Conservation (phyloP, 2,329 filamentous ascomycete species). For the Chrysoporthe austroafricana region DNA sequence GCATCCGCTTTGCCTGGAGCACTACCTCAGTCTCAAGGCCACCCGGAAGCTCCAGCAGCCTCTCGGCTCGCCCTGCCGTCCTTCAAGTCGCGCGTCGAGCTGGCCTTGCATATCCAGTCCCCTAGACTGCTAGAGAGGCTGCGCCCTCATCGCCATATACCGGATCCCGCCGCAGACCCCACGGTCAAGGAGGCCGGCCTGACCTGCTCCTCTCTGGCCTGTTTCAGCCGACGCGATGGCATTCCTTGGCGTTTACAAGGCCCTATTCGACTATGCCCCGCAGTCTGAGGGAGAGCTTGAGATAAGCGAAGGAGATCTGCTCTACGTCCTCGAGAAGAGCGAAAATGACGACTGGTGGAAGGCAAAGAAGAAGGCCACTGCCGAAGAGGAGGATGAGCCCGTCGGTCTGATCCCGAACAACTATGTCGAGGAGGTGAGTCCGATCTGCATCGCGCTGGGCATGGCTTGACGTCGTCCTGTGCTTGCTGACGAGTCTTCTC, state of each 20-base stretch:
- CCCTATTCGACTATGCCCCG: slow-evolving; percentile 89
- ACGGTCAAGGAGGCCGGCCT: slow-evolving; percentile 13
- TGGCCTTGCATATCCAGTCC: slow-evolving; percentile 13
- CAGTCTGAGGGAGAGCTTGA: slow-evolving; percentile 85
- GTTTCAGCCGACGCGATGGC: slow-evolving; percentile 63
- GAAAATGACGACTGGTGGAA: slow-evolving; percentile 88
- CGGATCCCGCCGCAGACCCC: neutral
- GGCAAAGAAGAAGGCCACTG: slow-evolving; percentile 85
- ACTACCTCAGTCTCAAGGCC: neutral
- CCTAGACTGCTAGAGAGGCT: neutral
- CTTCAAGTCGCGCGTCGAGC: slow-evolving; percentile 15
- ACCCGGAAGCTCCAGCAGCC: slow-evolving; percentile 13
- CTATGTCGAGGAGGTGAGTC: slow-evolving; percentile 87
- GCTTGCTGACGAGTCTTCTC: slow-evolving; percentile 5
- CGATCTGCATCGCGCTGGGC: slow-evolving; percentile 4
- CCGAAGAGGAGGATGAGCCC: slow-evolving; percentile 87
- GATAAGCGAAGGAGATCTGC: slow-evolving; percentile 82
- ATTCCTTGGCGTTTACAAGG: slow-evolving; percentile 88
- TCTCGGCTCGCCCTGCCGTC: slow-evolving; percentile 24
- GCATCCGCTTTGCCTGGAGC: slow-evolving; percentile 7
- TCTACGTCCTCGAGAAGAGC: slow-evolving; percentile 87
- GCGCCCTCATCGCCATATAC: slow-evolving; percentile 1
- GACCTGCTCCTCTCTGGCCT: slow-evolving; percentile 16
- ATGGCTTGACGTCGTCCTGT: neutral
- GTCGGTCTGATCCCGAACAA: slow-evolving; percentile 90